These are phyloP conservation scores for Capniomyces stellatus DNA, from an alignment of 371 early-diverging fungal genomes.

Conservation along the genomic window DNA sequence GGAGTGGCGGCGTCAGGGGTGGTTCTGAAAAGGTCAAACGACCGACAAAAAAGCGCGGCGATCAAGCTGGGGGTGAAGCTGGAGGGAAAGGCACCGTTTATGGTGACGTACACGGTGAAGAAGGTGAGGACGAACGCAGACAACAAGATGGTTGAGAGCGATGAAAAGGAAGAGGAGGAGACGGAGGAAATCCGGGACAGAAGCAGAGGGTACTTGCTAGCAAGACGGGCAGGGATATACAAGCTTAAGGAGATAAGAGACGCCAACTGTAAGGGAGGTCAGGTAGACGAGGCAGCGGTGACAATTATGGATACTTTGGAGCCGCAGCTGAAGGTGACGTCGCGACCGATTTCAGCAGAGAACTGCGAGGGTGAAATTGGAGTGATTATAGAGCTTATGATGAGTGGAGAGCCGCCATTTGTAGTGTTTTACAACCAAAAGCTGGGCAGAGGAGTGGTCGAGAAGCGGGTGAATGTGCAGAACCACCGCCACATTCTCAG, in stretches of 20 bases:
- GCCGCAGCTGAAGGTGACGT: constrained; percentile 9
- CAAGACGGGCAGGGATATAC: constrained; percentile 13
- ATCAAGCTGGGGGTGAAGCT: constrained; percentile 11
- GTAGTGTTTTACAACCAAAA: constrained; percentile 17
- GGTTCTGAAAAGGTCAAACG: constrained; percentile 14
- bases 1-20: constrained; percentile 2
- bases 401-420: constrained; percentile 20
- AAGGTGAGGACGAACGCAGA: too few species aligned
- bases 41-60: constrained; percentile 12
- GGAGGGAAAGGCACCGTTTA: constrained; percentile 19
- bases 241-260: constrained; percentile 11
- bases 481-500: constrained; percentile 15
- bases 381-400: constrained; percentile 15
- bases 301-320: constrained; percentile 9
- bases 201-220: constrained; percentile 6
- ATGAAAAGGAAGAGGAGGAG: constrained; percentile 4
- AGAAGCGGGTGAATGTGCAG: constrained; percentile 13
- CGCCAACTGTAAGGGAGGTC: constrained; percentile 9
- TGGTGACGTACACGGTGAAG: constrained; percentile 13
- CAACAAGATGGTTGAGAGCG: constrained; percentile 7
- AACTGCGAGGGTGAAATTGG: constrained; percentile 25
- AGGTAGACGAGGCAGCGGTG: constrained; percentile 3
- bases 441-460: constrained; percentile 8
- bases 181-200: constrained; percentile 1
- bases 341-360: constrained; percentile 16